Conservation (phyloP, 768 basidiomycete genomes). For the Dioszegia aurantiaca region DNA sequence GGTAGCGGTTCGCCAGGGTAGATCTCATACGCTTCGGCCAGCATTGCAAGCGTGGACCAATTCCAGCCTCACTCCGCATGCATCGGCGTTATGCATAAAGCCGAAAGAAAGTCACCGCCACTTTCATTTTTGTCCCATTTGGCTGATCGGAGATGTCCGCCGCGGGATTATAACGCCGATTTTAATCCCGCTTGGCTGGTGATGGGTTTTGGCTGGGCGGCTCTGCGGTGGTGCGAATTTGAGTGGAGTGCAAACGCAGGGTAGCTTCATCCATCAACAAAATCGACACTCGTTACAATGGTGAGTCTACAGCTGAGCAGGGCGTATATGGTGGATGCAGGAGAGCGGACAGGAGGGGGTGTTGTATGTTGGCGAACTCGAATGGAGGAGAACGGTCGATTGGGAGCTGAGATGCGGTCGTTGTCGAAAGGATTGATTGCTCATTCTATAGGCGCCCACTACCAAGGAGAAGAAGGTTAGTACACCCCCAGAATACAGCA, state of each 20-base stretch:
- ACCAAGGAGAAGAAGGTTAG: conserved; percentile 18
- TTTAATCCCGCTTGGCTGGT: background rate
- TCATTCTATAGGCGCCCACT: conserved; percentile 10
- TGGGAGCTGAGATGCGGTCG: background rate
- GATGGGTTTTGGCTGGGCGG: background rate
- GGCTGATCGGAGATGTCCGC: background rate
- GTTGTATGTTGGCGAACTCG: too few species aligned
- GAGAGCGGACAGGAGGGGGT: too few species aligned
- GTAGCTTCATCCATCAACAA: background rate
- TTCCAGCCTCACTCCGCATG: background rate
- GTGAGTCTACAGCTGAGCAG: too few species aligned
- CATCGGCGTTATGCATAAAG: background rate
- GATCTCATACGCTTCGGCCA: background rate
- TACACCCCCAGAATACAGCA: too few species aligned
- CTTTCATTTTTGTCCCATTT: background rate
- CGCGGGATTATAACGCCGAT: background rate
- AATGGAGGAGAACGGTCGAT: too few species aligned
- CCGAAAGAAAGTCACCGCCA: conserved; percentile 2
- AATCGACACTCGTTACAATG: too few species aligned
- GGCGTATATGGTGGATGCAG: too few species aligned
- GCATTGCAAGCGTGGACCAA: too few species aligned
- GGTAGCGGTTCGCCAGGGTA: background rate
- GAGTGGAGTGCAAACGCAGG: background rate
- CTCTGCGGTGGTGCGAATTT: background rate
- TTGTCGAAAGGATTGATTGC: background rate